Base-by-base conservation (phyloP, 192 early-diverging fungal genomes). In the Chytriomyces sp. region DNA sequence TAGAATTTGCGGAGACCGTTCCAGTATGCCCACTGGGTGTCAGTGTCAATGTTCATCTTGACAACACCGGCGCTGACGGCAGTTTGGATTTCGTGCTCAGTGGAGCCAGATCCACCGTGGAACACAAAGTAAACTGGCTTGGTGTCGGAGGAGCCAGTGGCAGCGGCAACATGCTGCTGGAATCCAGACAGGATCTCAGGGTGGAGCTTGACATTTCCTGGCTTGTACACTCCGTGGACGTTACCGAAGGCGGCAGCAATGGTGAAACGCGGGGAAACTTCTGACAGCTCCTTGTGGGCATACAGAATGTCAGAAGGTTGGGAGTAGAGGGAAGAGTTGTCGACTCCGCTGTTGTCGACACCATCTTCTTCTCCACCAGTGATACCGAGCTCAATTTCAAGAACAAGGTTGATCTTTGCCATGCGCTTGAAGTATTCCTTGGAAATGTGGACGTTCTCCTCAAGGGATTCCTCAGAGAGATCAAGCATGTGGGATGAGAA, bases 11-110 rank as follows among this genome's bases (percentile, higher is more conserved):
- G 90, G 76, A 98, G 89, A 77, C 96, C 95, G 48, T 84, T 76
- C 87, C 94, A 94, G 89, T 97, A 98, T 28, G 95, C 95, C 92
- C 92, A 98, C 87, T 98, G 96, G 50, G 96, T 98, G 82, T 98
- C 96, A 64, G 96, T 98, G 82, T 98, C 96, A 83, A 98, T 94
- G 89, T 98, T 98, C 96, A 98, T 98, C 93, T 98, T 98, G 86
- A 98, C 89, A 43, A 97, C 96, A 81, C 96, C 94, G 83, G 89
- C 77, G 61, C 64, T 47, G 49, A 96, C 93, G 61, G 94, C 94
- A 18, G 91, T 91, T 86, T 89, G 75, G 84, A 96, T 96, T 79
- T 96, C 94, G 11, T 89, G 70, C 73, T 88, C 83, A 67, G 91
- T 88, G 57, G 92, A 94, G 4, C 35, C 35, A 35, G 35, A 35